Conservation (phyloP, 163 green algal genomes). For the Chloromonas sp. region DNA sequence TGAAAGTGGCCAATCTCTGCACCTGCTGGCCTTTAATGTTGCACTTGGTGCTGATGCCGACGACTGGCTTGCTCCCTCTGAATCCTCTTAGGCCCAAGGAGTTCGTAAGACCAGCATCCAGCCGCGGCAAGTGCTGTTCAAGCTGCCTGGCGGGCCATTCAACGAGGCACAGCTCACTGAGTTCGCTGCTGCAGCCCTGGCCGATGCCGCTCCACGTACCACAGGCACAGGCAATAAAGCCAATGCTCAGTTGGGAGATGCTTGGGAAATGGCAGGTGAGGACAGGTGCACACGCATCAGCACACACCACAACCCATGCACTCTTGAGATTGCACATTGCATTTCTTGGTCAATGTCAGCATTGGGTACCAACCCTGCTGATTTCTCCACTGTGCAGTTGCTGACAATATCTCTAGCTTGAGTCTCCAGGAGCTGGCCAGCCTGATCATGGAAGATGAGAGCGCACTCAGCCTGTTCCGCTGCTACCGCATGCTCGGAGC, state of each 20-base stretch:
- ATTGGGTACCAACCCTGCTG: not conserved
- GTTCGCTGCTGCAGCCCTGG: not conserved
- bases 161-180: not conserved
- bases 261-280: conserved; percentile 5
- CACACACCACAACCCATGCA: not conserved
- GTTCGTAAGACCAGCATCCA: not conserved
- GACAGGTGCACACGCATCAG: not conserved
- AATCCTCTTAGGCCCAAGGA: not conserved
- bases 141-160: not conserved
- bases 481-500: conserved; percentile 2
- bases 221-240: not conserved
- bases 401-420: not conserved
- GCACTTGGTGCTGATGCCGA: not conserved
- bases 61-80: not conserved
- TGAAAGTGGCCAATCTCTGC: no score
- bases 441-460: conserved; percentile 3
- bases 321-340: not conserved
- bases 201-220: not conserved
- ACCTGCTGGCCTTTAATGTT: not conserved
- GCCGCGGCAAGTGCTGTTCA: not conserved
- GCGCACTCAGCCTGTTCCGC: not conserved
- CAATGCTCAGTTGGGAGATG: not conserved
- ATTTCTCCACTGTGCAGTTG: not conserved
- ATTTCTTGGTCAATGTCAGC: not conserved
- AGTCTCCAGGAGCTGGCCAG: not conserved